These are phyloP conservation scores for Gleditsia sinensis DNA, from an alignment of 306 rosid species.

Conservation along the genomic window DNA sequence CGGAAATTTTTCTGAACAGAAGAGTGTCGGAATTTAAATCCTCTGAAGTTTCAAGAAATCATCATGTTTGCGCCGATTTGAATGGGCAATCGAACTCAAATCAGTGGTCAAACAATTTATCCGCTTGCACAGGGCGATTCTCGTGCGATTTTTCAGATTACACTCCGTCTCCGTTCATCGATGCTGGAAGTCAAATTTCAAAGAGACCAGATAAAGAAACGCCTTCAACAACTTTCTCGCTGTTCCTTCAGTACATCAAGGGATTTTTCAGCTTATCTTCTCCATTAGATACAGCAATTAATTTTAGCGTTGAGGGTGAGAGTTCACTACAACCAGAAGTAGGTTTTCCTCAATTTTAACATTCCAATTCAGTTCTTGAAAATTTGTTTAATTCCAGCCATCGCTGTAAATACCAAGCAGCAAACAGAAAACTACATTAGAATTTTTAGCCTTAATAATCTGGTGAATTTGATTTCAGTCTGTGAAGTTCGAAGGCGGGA, in stretches of 20 bases:
- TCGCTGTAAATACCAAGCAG: neutral
- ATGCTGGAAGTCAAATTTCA: conserved; percentile 61
- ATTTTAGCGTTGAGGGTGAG: conserved; percentile 31
- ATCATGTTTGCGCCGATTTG: conserved; percentile 22
- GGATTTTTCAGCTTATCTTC: conserved; percentile 35
- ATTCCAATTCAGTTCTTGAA: neutral
- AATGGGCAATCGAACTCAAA: conserved; percentile 47
- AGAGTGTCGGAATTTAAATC: conserved; percentile 41
- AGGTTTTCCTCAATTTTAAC: neutral
- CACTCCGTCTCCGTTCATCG: conserved; percentile 43
- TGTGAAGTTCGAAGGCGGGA: conserved; percentile 43
- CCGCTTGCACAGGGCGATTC: conserved; percentile 52
- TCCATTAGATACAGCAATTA: conserved; percentile 9
- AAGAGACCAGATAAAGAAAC: conserved; percentile 45
- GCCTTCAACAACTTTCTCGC: conserved; percentile 46
- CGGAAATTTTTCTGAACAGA: too few species aligned
- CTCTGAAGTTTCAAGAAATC: conserved; percentile 19
- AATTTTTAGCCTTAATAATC: neutral
- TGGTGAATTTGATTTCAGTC: conserved; percentile 23
- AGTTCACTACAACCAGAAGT: conserved; percentile 35
- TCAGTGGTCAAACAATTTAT: conserved; percentile 42
- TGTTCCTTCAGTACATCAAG: conserved; percentile 45
- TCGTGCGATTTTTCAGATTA: conserved; percentile 51
- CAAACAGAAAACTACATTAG: neutral
- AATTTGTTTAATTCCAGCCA: neutral